phyloP scores from a whole-genome alignment of 352 stramenopile genomes.

The Phytophthora megakarya region DNA sequence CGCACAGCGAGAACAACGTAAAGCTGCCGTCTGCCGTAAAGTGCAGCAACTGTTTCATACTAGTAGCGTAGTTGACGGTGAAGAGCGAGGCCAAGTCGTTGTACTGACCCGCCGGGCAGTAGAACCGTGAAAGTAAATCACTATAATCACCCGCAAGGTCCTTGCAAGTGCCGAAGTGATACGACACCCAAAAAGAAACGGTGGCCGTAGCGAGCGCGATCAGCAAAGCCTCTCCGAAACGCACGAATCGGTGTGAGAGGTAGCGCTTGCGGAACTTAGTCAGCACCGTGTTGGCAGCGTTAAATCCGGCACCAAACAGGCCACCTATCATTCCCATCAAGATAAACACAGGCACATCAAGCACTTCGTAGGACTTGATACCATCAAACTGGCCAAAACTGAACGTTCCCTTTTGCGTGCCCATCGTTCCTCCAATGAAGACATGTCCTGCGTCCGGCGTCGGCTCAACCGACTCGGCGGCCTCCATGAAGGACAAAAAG shows the following conservation, averaged over 20 bases:
- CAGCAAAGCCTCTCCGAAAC: constrained; percentile 66
- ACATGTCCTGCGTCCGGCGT: constrained; percentile 47
- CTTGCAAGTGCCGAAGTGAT: constrained; percentile 73
- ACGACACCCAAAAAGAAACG: constrained; percentile 80
- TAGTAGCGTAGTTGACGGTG: constrained; percentile 94
- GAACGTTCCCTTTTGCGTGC: constrained; percentile 83
- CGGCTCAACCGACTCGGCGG: constrained; percentile 38
- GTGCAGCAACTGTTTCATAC: constrained; percentile 97
- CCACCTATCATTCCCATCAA: constrained; percentile 97
- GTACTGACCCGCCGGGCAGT: constrained; percentile 95
- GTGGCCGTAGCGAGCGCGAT: constrained; percentile 70
- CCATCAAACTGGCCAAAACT: constrained; percentile 89
- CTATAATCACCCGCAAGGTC: constrained; percentile 59
- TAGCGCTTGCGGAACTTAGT: constrained; percentile 80
- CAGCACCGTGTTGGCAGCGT: constrained; percentile 93
- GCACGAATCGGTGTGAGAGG: constrained; percentile 68
- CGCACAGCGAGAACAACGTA: constrained; percentile 91
- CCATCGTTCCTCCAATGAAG: constrained; percentile 68
- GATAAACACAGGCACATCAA: constrained; percentile 97
- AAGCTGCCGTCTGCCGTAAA: constrained; percentile 93
- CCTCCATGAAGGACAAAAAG: constrained; percentile 83
- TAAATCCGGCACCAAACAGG: constrained; percentile 97
- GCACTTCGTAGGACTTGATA: constrained; percentile 92
- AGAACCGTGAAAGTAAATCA: constrained; percentile 91
- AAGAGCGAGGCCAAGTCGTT: constrained; percentile 98